Base-by-base conservation (phyloP, 257 asterid species). In the Paraleonurus japonicus region DNA sequence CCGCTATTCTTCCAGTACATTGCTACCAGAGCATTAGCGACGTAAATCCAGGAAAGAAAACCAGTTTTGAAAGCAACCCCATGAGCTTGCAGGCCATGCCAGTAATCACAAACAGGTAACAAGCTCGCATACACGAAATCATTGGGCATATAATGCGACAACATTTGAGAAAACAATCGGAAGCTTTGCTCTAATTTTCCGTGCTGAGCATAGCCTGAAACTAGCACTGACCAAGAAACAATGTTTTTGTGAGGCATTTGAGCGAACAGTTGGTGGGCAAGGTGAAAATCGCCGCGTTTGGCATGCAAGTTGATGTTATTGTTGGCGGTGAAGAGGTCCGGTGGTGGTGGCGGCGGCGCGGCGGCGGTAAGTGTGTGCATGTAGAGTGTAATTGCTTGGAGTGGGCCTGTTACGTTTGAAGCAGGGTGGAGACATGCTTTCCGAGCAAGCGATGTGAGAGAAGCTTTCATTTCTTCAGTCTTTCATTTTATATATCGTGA, bases 111-210 rank as follows among this genome's bases (percentile, higher is more conserved):
- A 4, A 74, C 83, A 6, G 97, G 86, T 7, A 93, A 74, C 67
- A 93, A 71, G 62, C 96, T 86, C 0, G 95, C 70, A 59, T 87
- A 93, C 13, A 92, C 85, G 71, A 88, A 93, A 75, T 93, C 97
- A 37, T 82, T 93, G 51, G 98, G 98, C 37, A 65, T 78, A 59
- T 12, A 58, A 77, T 78, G 84, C 57, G 75, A 33, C 19, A 89
- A 69, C 94, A 89, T 83, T 7, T 72, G 65, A 23, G 80, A 71
- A 60, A 87, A 86, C 67, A 89, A 67, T 62, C 67, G 78, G 81
- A 89, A 90, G 81, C 92, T 81, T 4, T 78, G 66, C 11, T 76
- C 78, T n/a, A 67, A 30, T 16, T 67, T 78, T 5, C 89, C 87
- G 33, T 76, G 77, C 22, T 80, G 90, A 32, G 98, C 84, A 37